Evolutionary conservation across 306 rosid species (phyloP), one percentile per base, ranked within the genome.

Genomic region (Prinsepia uniflora): DNA sequence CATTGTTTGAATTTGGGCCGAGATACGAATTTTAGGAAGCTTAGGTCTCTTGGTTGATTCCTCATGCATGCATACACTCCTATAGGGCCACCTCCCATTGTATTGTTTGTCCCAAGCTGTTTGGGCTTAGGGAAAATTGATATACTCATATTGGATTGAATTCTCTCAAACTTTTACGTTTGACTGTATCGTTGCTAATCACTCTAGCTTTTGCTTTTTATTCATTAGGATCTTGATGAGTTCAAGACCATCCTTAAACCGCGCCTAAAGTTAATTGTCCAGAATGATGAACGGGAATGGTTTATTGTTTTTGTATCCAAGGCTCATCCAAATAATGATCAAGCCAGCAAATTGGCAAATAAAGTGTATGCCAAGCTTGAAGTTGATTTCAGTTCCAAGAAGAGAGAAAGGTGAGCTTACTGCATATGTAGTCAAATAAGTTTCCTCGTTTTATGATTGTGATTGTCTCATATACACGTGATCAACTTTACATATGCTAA

Each of bases 271-370:
- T 81, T 95, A 72, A 95, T 95, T 76, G 90, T 84, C 83, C 99
- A 94, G 86, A 95, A 91, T 91, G 99, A 95, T 22, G 99, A 95
- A 74, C 86, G 89, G 74, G 99, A 94, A 75, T 94, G 99, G 99
- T 95, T 95, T 80, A 88, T 95, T 75, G 91, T 95, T 76, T 95
- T 79, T 50, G 97, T 95, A 75, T 91, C 97, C 75, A 91, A 85
- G 86, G 99, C 93, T 60, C 90, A 78, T 76, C 91, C 97, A 67
- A 88, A 81, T 78, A 89, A 89, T 81, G 99, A 95, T 70, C 95
- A 89, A 63, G 96, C 96, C 59, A 86, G 71, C 80, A 91, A 87
- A 84, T 72, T 76, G 87, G 91, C 97, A 2, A 95, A 88, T 83
- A 95, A 83, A 84, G 97, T 95, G 78, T 89, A 87, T 84, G 88